These are phyloP conservation scores for Nicotiana sylvestris DNA, from an alignment of 257 asterid genomes.

Conservation along the genomic window DNA sequence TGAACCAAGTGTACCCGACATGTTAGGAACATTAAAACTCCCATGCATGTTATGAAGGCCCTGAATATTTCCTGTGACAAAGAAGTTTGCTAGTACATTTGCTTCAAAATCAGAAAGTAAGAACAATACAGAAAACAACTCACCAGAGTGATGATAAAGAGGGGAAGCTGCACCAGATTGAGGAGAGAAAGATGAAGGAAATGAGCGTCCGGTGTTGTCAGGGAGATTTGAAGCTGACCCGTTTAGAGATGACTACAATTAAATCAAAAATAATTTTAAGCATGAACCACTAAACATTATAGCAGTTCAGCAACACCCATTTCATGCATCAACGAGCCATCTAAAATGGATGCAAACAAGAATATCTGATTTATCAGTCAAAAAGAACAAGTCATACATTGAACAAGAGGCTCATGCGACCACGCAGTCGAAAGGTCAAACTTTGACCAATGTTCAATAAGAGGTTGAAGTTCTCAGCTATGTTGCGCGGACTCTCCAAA, in stretches of 20 bases:
- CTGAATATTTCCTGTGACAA: constrained; percentile 73
- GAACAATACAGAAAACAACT: constrained; percentile 30
- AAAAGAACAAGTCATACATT: neutral
- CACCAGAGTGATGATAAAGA: constrained; percentile 77
- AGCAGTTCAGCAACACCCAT: constrained; percentile 6
- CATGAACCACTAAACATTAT: neutral
- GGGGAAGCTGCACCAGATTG: constrained; percentile 95
- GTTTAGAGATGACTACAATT: constrained; percentile 73
- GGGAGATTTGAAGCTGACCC: constrained; percentile 88
- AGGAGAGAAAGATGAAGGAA: constrained; percentile 77
- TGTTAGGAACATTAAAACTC: constrained; percentile 72
- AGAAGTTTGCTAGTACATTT: constrained; percentile 18
- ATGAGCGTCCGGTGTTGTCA: constrained; percentile 80
- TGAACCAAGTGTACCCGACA: constrained; percentile 91
- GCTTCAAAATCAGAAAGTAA: neutral
- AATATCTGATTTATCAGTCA: neutral
- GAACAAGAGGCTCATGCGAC: neutral
- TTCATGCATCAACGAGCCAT: neutral
- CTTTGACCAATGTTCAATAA: neutral
- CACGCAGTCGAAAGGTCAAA: neutral
- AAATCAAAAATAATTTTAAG: constrained; percentile 6
- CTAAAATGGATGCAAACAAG: constrained; percentile 7
- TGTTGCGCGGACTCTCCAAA: too few species aligned
- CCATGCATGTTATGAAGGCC: constrained; percentile 92
- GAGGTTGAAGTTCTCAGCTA: neutral